A percentile compares a stretch with the other conserved stretches of the same genome.
phyloP scores from a whole-genome alignment of 805 yeast genomes.

The Maudiozyma saulgeensis region DNA sequence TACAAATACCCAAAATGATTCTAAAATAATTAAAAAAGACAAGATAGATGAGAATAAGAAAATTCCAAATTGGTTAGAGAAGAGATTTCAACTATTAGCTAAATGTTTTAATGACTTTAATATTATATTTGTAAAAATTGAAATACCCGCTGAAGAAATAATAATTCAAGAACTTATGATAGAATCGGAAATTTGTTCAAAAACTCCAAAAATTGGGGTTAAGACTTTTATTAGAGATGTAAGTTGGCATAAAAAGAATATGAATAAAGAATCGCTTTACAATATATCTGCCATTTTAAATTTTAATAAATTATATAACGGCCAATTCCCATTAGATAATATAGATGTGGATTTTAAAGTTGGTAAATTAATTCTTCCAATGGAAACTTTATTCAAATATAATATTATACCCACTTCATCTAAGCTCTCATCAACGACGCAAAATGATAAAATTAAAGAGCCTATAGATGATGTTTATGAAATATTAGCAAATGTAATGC shows the following conservation, averaged over 20 bases:
- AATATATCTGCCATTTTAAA: not conserved
- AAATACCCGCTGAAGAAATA: slow-evolving; percentile 1
- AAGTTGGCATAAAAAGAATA: slow-evolving; percentile 4
- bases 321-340: slow-evolving; percentile 7
- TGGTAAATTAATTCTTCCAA: slow-evolving; percentile 16
- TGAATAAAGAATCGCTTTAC: slow-evolving; percentile 5
- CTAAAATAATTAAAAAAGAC: not conserved
- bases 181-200: not conserved
- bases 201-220: not conserved
- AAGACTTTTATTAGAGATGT: slow-evolving; percentile 6
- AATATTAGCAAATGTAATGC: slow-evolving; percentile 2
- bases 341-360: slow-evolving; percentile 13
- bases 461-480: slow-evolving; percentile 3
- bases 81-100: not conserved
- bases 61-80: slow-evolving; percentile 3
- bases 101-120: slow-evolving; percentile 6
- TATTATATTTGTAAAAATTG: slow-evolving; percentile 3
- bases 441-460: not conserved
- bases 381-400: slow-evolving; percentile 1
- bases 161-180: slow-evolving; percentile 2
- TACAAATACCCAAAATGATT: not conserved
- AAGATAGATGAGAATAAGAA: not conserved
- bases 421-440: not conserved
- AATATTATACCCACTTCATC: not conserved
- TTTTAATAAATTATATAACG: not conserved